phyloP scores from a whole-genome alignment of 495 filamentous ascomycete genomes.

The Lichenothelia convexa region DNA sequence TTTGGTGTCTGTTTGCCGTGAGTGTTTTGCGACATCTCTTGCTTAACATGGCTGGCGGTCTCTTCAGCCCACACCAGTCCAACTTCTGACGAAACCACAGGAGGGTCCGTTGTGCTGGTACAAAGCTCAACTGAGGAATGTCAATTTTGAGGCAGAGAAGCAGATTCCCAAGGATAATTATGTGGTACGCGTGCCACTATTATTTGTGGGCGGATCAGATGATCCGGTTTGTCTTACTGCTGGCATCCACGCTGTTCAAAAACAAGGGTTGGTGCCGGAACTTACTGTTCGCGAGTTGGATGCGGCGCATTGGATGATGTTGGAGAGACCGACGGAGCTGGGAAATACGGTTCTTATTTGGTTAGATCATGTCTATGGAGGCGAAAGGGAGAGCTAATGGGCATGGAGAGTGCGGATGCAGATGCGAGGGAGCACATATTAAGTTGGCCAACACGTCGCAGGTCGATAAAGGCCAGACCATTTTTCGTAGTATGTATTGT shows the following conservation, averaged over 20 bases:
- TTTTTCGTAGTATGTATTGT: too few relatives aligned
- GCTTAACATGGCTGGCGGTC: too few relatives aligned
- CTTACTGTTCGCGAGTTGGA: conserved; percentile 2
- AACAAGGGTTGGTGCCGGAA: conserved; percentile 7
- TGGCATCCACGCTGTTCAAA: conserved; percentile 2
- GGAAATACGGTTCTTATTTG: background rate
- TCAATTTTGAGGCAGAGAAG: conserved; percentile 5
- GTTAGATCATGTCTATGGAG: too few relatives aligned
- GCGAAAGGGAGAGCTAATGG: too few relatives aligned
- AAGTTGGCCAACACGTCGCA: too few relatives aligned
- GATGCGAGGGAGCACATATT: too few relatives aligned
- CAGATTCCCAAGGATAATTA: conserved; percentile 1
- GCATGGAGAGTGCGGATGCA: too few relatives aligned
- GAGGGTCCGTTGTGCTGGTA: conserved; percentile 9
- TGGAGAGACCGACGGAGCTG: conserved; percentile 8
- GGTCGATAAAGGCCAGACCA: too few relatives aligned
- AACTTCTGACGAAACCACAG: too few relatives aligned
- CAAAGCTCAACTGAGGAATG: background rate
- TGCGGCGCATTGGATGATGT: conserved; percentile 9
- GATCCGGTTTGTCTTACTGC: conserved; percentile 5
- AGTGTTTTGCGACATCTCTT: too few relatives aligned
- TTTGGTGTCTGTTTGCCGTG: too few relatives aligned
- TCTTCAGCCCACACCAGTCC: too few relatives aligned
- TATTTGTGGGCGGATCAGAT: conserved; percentile 3
- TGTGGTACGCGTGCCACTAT: conserved; percentile 3